Evolutionary conservation across 306 rosid species (phyloP).

Genomic region (Acacia acuminata): DNA sequence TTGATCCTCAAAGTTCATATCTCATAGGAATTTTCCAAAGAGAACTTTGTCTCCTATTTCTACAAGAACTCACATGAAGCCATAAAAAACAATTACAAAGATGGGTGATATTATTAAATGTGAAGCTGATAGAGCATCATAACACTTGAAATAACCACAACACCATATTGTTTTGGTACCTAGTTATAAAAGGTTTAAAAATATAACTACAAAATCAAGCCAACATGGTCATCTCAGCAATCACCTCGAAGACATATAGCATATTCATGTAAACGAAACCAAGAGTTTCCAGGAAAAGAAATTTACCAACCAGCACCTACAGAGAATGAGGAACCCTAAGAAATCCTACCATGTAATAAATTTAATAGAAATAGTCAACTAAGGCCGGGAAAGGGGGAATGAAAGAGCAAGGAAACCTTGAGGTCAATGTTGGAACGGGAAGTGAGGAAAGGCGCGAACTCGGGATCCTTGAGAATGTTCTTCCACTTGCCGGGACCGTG

Average conservation of each 20-base stretch:
- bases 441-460: constrained; percentile 56
- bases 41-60: background rate
- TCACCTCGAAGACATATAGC: background rate
- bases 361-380: background rate
- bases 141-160: background rate
- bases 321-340: constrained; percentile 15
- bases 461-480: constrained; percentile 67
- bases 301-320: constrained; percentile 8
- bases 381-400: background rate
- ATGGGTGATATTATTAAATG: background rate
- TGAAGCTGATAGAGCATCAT: background rate
- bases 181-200: background rate
- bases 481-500: constrained; percentile 85
- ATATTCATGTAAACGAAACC: background rate
- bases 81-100: background rate
- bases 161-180: background rate
- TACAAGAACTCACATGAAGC: background rate
- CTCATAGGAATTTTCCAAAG: background rate
- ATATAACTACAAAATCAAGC: background rate
- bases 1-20: background rate
- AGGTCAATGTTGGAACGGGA: constrained; percentile 79
- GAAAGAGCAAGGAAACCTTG: constrained; percentile 45
- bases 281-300: background rate
- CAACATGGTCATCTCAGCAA: background rate
- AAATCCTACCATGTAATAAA: background rate